Conservation (phyloP, 2,329 filamentous ascomycete species). For the Claviceps sp. region DNA sequence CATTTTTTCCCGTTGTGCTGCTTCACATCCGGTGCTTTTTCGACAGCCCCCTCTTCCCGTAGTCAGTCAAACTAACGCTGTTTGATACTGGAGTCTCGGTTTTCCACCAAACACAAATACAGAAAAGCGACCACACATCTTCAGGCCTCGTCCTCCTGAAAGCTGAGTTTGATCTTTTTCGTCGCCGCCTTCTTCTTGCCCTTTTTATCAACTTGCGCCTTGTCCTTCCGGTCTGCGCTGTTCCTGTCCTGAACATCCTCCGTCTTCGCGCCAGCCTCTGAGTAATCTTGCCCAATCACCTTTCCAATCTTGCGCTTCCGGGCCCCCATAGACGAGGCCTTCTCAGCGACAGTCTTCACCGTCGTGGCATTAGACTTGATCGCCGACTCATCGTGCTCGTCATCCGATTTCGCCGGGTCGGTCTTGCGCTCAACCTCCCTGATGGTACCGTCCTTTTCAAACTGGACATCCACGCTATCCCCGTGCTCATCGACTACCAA, state of each 20-base stretch:
- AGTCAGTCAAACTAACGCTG: background rate
- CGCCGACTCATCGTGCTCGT: conserved; percentile 10
- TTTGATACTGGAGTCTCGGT: too few relatives aligned
- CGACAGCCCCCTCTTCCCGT: background rate
- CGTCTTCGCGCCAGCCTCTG: conserved; percentile 11
- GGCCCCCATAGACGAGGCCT: conserved; percentile 19
- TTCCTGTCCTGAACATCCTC: conserved; percentile 4
- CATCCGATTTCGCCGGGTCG: conserved; percentile 10
- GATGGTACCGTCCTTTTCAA: conserved; percentile 28
- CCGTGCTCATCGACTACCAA: conserved; percentile 62
- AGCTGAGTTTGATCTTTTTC: conserved; percentile 56
- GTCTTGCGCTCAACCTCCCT: conserved; percentile 14
- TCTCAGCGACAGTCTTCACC: conserved; percentile 12
- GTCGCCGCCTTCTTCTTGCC: conserved; percentile 36
- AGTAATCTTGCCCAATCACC: conserved; percentile 21
- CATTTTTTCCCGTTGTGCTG: background rate
- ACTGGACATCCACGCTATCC: conserved; percentile 42
- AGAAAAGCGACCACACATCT: conserved; percentile 11
- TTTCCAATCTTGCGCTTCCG: conserved; percentile 41
- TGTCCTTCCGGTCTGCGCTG: conserved; percentile 7
- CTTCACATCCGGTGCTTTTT: background rate
- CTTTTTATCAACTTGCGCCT: conserved; percentile 18
- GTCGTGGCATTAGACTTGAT: conserved; percentile 18
- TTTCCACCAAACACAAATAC: background rate
- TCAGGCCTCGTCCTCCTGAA: conserved; percentile 41